Percentiles rank a stretch among this genome's conserved stretches.
Conservation (phyloP, 345 rosid species). For the Rhodomyrtus tomentosa region DNA sequence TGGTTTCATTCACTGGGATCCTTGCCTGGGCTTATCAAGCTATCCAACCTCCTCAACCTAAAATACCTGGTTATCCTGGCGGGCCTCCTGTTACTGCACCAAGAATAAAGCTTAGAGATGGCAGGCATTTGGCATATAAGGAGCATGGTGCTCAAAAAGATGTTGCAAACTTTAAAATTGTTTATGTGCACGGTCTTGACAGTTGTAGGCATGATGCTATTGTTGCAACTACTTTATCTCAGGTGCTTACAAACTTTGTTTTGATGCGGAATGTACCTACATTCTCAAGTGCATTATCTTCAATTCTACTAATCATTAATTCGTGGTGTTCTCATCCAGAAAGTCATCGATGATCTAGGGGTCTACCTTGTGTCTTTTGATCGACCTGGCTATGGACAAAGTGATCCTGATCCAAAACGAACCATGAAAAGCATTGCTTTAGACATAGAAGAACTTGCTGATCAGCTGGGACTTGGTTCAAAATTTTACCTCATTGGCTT, state of each 20-base stretch:
- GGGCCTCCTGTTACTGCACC: slow-evolving; percentile 11
- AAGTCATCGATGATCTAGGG: slow-evolving; percentile 3
- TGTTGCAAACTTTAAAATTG: slow-evolving; percentile 1
- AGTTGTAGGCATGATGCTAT: slow-evolving; percentile 1
- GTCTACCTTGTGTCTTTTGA: slow-evolving; percentile 10
- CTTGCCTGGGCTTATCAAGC: slow-evolving; percentile 13
- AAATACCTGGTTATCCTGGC: slow-evolving; percentile 3
- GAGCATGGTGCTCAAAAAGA: slow-evolving; percentile 10
- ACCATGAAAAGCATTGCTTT: slow-evolving; percentile 3
- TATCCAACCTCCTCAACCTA: slow-evolving; percentile 9
- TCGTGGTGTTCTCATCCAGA: slow-evolving; percentile 1
- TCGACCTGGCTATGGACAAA: slow-evolving; percentile 15
- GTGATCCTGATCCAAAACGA: slow-evolving; percentile 10
- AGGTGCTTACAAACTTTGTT: not conserved
- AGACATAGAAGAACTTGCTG: slow-evolving; percentile 14
- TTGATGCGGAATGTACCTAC: not conserved
- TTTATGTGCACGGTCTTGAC: slow-evolving; percentile 2
- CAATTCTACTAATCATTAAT: not conserved
- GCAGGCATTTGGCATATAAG: slow-evolving; percentile 11
- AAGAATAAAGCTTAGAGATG: slow-evolving; percentile 12
- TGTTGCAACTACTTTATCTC: not conserved
- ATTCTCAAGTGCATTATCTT: not conserved
- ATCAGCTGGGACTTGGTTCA: slow-evolving; percentile 8
- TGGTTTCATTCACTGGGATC: slow-evolving; percentile 2
- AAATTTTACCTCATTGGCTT: slow-evolving; percentile 4